Conservation (phyloP, 768 basidiomycete genomes). For the Mycena crocata region DNA sequence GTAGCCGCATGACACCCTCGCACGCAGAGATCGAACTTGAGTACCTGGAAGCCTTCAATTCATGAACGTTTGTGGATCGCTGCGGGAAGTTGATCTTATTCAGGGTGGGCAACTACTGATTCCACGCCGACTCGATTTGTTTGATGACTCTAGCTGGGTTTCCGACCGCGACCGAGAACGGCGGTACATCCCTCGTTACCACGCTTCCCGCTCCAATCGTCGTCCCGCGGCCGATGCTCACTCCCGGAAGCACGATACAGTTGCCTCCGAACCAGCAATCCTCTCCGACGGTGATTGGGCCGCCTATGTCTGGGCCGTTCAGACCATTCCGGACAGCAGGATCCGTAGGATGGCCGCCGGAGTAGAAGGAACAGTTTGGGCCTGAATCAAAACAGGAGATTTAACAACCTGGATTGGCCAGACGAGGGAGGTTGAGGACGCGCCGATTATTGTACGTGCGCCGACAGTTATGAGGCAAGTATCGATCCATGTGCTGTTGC, state of each 20-base stretch:
- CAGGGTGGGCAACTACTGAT: too few species aligned
- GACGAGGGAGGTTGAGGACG: too few species aligned
- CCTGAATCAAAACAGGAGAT: too few species aligned
- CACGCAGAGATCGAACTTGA: too few species aligned
- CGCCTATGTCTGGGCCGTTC: neutral
- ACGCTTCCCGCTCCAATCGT: constrained; percentile 27
- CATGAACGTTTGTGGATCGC: too few species aligned
- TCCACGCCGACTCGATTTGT: neutral
- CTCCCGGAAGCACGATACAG: constrained; percentile 14
- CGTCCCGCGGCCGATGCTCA: constrained; percentile 19
- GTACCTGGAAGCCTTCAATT: too few species aligned
- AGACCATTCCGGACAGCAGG: neutral
- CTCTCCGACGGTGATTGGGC: constrained; percentile 10
- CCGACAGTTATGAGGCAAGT: too few species aligned
- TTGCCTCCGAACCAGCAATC: constrained; percentile 28
- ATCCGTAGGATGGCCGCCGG: neutral
- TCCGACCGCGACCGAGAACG: neutral
- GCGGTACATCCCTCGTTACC: constrained; percentile 18
- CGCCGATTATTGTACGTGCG: neutral
- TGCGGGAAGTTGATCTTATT: too few species aligned
- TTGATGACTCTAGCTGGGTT: constrained; percentile 1
- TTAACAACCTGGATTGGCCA: too few species aligned
- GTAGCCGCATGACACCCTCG: too few species aligned
- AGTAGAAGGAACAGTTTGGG: neutral
- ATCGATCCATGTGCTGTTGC: too few species aligned